Evolutionary conservation across 2,329 filamentous ascomycete species (phyloP).

Genomic region (Bipolaris zeicola): DNA sequence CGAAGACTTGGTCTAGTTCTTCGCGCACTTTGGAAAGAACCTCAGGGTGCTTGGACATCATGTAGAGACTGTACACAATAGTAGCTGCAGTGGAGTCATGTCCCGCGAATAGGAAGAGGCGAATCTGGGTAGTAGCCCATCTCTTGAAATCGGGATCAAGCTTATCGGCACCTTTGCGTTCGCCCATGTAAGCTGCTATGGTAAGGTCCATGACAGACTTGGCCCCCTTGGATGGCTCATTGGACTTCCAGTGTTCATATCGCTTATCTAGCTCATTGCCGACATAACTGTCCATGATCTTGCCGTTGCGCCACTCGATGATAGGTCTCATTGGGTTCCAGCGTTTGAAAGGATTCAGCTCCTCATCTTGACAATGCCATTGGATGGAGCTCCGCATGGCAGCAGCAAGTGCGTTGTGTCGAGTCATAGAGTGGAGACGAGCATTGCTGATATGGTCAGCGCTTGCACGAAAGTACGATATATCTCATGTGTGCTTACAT

Average conservation of each 20-base stretch:
- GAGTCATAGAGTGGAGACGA: slow-evolving; percentile 21
- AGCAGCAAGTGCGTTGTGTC: slow-evolving; percentile 12
- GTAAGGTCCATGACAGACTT: slow-evolving; percentile 22
- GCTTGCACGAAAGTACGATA: background rate
- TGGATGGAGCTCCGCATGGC: slow-evolving; percentile 11
- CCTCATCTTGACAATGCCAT: slow-evolving; percentile 11
- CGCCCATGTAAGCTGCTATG: slow-evolving; percentile 17
- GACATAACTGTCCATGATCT: slow-evolving; percentile 19
- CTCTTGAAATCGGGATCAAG: slow-evolving; percentile 30
- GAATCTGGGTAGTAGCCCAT: slow-evolving; percentile 7
- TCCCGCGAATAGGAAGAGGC: slow-evolving; percentile 38
- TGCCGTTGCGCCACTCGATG: slow-evolving; percentile 19
- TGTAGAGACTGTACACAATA: slow-evolving; percentile 37
- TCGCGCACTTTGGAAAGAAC: slow-evolving; percentile 26
- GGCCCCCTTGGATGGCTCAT: background rate
- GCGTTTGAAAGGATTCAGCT: slow-evolving; percentile 18
- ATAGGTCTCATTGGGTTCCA: slow-evolving; percentile 12
- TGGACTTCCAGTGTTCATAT: slow-evolving; percentile 14
- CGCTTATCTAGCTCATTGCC: slow-evolving; percentile 19
- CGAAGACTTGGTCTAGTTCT: slow-evolving; percentile 43
- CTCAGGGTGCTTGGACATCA: slow-evolving; percentile 35
- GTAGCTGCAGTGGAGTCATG: slow-evolving; percentile 45
- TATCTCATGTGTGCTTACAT: background rate
- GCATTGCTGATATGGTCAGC: slow-evolving; percentile 3
- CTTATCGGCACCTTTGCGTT: slow-evolving; percentile 7